Base-by-base conservation (phyloP, 1,284 basidiomycete species). In the Neonothopanus nambi region DNA sequence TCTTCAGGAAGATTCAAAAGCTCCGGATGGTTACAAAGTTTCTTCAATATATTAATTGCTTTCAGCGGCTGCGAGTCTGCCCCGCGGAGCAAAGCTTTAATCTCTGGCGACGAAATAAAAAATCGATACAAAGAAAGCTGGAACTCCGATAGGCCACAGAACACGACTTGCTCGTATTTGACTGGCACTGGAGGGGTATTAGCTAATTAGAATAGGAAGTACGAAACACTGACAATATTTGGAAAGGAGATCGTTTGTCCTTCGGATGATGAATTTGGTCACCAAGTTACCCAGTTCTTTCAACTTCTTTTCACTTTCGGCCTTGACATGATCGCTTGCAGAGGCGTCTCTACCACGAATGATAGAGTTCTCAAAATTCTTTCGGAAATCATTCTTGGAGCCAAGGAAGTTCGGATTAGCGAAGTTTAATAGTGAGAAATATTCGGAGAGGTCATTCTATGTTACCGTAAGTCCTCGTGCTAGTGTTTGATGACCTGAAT, bases 91-190 rank as follows among this genome's bases (percentile, higher is more conserved):
- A 98, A 76, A 13, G 91, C 91, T 67, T 94, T 93, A 63, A 98
- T 97, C 64, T 95, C 93, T 9, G 95, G 94, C 6, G 95, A 97
- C 3, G 88, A 88, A 60, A 98, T 96, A 67, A 99, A 99, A 42
- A 93, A 80, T 37, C 89, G 85, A 70, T 99, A 99, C 3, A 99
- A 77, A 1, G 89, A 79, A 5, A 95, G 76, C 65, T 99, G 96
- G 64, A 99, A 89, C 2, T 88, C 79, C 1, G 94, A 95, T 13
- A 95, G 83, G 44, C 85, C 80, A 70, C 96, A 98, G 72, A 99
- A 99, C 1, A 99, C 97, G 60, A 99, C 97, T 59, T 98, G 95
- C 71, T 99, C 96, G 75, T 99, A 98, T 70, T 99, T 99, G 74
- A 99, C 93, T 3, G 96, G 96, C 40, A 99, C 95, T 97, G 61